phyloP scores from a whole-genome alignment of 192 early-diverging fungal genomes.

The Backusella sp. region DNA sequence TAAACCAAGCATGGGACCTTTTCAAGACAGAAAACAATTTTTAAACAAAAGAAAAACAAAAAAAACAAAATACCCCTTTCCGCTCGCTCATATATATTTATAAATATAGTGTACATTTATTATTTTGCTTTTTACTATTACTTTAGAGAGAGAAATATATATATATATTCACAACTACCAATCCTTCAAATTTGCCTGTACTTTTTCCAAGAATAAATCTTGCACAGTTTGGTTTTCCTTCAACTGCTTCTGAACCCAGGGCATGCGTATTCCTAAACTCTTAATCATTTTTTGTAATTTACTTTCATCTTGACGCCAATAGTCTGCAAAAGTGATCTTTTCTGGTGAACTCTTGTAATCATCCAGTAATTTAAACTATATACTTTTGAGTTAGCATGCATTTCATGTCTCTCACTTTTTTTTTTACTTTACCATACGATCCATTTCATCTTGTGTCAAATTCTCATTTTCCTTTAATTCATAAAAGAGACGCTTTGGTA shows the following conservation, averaged over 20 bases:
- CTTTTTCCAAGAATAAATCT: constrained; percentile 27
- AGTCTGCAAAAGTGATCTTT: constrained; percentile 63
- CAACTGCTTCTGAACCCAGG: constrained; percentile 54
- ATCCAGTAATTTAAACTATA: constrained; percentile 54
- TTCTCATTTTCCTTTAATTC: constrained; percentile 49
- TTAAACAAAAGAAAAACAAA: not conserved
- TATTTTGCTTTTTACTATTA: not conserved
- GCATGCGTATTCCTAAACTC: constrained; percentile 69
- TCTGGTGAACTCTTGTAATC: constrained; percentile 54
- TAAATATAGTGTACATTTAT: not conserved
- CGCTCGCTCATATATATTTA: not conserved
- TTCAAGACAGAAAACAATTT: constrained; percentile 79
- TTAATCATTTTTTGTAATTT: constrained; percentile 69
- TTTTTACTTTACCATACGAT: constrained; percentile 43
- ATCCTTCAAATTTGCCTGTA: constrained; percentile 17
- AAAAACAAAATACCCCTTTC: not conserved
- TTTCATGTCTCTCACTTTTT: not conserved
- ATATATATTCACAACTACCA: constrained; percentile 12
- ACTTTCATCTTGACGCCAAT: constrained; percentile 74
- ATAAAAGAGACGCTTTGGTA: constrained; percentile 66
- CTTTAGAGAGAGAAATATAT: not conserved
- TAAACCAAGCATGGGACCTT: constrained; percentile 95
- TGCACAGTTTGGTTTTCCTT: not conserved
- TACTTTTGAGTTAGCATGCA: not conserved
- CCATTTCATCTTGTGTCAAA: constrained; percentile 48